These are phyloP conservation scores for Ettlia oleoabundans DNA, from an alignment of 139 green algal genomes.

Conservation along the genomic window DNA sequence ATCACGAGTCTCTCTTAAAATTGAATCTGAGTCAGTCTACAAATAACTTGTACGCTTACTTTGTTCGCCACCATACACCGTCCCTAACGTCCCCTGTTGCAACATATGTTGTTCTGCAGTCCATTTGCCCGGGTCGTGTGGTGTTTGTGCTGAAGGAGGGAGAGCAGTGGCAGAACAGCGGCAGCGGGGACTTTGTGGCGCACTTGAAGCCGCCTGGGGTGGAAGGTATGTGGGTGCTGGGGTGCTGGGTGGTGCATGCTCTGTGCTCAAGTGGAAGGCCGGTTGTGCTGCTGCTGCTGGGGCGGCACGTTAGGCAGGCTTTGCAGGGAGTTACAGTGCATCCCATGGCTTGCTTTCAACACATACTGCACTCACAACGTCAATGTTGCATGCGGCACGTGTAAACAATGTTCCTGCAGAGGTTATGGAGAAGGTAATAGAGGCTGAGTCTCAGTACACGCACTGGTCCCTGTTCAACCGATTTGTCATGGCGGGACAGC, in stretches of 20 bases:
- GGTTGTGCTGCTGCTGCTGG: no score
- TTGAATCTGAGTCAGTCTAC: no score
- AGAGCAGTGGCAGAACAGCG: constrained; percentile 74
- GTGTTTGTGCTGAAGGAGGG: constrained; percentile 76
- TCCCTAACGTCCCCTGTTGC: no score
- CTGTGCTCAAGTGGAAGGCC: no score
- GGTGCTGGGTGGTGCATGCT: neutral
- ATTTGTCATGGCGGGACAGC: constrained; percentile 70
- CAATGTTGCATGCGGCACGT: no score
- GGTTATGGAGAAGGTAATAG: constrained; percentile 47
- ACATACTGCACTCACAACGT: no score
- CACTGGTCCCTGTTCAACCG: constrained; percentile 81
- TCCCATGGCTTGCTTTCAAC: no score
- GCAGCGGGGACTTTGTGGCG: constrained; percentile 62
- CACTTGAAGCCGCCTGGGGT: constrained; percentile 65
- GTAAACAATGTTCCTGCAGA: constrained; percentile 36
- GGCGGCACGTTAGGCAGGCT: neutral
- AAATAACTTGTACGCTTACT: no score
- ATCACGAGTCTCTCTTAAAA: no score
- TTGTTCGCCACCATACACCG: no score
- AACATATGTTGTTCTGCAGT: no score
- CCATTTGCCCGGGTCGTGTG: constrained; percentile 59
- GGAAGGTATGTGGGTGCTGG: neutral
- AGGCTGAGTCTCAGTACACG: constrained; percentile 60
- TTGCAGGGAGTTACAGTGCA: no score